Evolutionary conservation across 768 basidiomycete species (phyloP).

Genomic region (Trametes villosa): DNA sequence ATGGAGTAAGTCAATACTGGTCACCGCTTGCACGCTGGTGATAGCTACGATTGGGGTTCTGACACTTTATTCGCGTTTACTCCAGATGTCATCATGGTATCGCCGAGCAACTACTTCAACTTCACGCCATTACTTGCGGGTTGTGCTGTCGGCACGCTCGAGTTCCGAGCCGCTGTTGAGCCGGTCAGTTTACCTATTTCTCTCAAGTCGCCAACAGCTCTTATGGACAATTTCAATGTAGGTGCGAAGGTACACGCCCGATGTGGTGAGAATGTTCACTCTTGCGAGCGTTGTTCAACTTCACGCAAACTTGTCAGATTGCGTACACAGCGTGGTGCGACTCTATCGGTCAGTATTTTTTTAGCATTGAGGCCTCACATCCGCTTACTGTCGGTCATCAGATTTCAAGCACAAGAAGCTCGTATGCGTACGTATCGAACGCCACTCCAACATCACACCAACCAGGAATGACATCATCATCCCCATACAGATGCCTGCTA

Average conservation of each 20-base stretch:
- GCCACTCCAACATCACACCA: too few relatives aligned
- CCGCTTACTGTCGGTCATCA: slow-evolving; percentile 25
- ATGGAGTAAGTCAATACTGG: slow-evolving; percentile 55
- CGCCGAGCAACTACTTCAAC: slow-evolving; percentile 71
- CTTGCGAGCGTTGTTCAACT: background rate
- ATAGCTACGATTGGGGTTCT: too few relatives aligned
- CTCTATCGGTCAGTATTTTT: slow-evolving; percentile 52
- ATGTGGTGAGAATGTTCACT: slow-evolving; percentile 27
- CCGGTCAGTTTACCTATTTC: slow-evolving; percentile 53
- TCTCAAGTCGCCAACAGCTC: background rate
- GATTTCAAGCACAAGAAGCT: slow-evolving; percentile 65
- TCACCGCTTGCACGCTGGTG: too few relatives aligned
- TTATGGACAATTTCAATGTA: background rate
- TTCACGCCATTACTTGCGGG: slow-evolving; percentile 70
- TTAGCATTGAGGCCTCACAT: background rate
- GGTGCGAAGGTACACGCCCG: slow-evolving; percentile 34
- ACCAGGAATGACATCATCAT: background rate
- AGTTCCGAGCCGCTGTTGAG: slow-evolving; percentile 81
- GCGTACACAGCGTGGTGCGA: slow-evolving; percentile 82
- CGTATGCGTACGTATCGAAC: slow-evolving; percentile 55
- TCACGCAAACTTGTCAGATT: slow-evolving; percentile 39
- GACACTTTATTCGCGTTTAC: background rate
- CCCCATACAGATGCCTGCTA: slow-evolving; percentile 64
- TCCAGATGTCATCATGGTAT: slow-evolving; percentile 67
- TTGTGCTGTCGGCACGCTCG: slow-evolving; percentile 82